Conservation (phyloP, 805 yeast species). For the Wickerhamiella sorbophila region DNA sequence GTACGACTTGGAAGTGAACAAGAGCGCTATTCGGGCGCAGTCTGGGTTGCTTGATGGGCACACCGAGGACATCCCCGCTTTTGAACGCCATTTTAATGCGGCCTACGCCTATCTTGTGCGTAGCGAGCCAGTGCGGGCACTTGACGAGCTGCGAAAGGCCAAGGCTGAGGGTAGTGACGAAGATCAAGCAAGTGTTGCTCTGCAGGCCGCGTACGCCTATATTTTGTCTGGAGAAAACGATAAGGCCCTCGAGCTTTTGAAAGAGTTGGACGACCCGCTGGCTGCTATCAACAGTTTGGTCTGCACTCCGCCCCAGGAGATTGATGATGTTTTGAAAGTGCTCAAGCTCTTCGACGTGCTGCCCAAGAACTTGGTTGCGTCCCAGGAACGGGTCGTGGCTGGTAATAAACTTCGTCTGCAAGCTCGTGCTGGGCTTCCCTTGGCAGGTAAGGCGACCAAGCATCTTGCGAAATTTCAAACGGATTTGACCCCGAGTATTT, state of each 20-base stretch:
- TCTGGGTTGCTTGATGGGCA: slow-evolving; percentile 12
- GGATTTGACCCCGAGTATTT: slow-evolving; percentile 12
- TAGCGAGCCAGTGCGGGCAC: slow-evolving; percentile 29
- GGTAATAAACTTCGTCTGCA: slow-evolving; percentile 31
- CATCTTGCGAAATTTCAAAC: slow-evolving; percentile 11
- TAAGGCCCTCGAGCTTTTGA: slow-evolving; percentile 29
- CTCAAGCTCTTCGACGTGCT: slow-evolving; percentile 10
- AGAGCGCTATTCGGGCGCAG: slow-evolving; percentile 36
- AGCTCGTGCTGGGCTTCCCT: slow-evolving; percentile 24
- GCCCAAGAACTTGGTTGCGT: slow-evolving; percentile 10
- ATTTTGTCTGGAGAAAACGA: slow-evolving; percentile 27
- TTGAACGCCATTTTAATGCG: slow-evolving; percentile 48
- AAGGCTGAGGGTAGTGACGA: slow-evolving; percentile 28
- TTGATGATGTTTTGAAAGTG: slow-evolving; percentile 10
- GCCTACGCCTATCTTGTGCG: slow-evolving; percentile 37
- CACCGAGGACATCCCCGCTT: slow-evolving; percentile 22
- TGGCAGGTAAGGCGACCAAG: slow-evolving; percentile 12
- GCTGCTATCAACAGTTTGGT: slow-evolving; percentile 31
- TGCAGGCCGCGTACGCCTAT: slow-evolving; percentile 45
- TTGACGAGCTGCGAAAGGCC: slow-evolving; percentile 35
- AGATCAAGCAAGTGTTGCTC: slow-evolving; percentile 36
- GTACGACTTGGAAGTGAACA: slow-evolving; percentile 43
- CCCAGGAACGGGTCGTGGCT: slow-evolving; percentile 25
- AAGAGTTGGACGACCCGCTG: slow-evolving; percentile 25
- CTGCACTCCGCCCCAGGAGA: slow-evolving; percentile 3